phyloP scores from a whole-genome alignment of 257 asterid species.

The Nicotiana undulata region DNA sequence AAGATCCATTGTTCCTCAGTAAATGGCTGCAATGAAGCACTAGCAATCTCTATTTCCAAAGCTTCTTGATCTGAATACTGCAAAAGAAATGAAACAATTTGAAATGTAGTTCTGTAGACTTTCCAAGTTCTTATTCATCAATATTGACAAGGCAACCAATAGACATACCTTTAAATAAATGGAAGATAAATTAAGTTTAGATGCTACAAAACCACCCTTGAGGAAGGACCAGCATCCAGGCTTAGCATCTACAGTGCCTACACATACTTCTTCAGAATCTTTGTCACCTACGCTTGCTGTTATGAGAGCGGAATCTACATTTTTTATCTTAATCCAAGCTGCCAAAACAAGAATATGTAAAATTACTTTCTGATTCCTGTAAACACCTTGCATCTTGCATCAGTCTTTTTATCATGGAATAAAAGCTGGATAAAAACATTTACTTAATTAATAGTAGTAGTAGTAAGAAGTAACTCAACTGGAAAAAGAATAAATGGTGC shows the following conservation, averaged over 20 bases:
- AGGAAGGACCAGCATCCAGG: constrained; percentile 73
- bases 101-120: background rate
- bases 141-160: background rate
- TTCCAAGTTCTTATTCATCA: background rate
- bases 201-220: constrained; percentile 61
- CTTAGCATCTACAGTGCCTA: constrained; percentile 57
- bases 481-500: constrained; percentile 53
- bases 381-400: no score
- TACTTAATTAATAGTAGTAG: background rate
- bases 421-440: background rate
- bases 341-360: background rate
- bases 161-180: constrained; percentile 40
- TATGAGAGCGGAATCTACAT: constrained; percentile 28
- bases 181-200: constrained; percentile 33
- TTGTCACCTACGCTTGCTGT: constrained; percentile 40
- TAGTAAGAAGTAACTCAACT: constrained; percentile 25
- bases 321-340: constrained; percentile 59
- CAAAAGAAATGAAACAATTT: background rate
- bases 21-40: constrained; percentile 33
- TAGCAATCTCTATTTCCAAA: constrained; percentile 11
- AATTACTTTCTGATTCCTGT: background rate
- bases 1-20: constrained; percentile 22
- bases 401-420: background rate
- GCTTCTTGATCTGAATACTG: constrained; percentile 12
- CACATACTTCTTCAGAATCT: constrained; percentile 26